phyloP scores from a whole-genome alignment of 495 filamentous ascomycete species.

The Gamarada debralockiae region DNA sequence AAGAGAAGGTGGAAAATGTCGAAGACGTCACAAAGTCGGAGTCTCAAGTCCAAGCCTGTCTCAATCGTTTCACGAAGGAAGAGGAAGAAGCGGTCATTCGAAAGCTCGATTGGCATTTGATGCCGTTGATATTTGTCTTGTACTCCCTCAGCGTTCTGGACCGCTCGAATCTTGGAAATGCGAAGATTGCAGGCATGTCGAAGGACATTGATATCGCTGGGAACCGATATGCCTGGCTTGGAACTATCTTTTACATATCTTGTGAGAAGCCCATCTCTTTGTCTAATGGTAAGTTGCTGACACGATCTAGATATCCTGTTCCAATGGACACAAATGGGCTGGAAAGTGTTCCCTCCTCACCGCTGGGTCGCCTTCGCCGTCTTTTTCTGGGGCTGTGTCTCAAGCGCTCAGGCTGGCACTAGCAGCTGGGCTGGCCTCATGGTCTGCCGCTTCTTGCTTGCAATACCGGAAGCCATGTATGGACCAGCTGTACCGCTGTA shows the following conservation, averaged over 20 bases:
- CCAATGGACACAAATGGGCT: conserved; percentile 8
- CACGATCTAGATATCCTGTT: conserved; percentile 8
- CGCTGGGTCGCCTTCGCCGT: conserved; percentile 2
- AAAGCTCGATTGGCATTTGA: too few species aligned
- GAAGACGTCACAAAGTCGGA: conserved; percentile 2
- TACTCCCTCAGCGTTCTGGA: conserved; percentile 39
- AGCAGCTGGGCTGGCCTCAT: conserved; percentile 62
- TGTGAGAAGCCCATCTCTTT: neutral
- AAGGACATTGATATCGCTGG: conserved; percentile 20
- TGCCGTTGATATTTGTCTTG: too few species aligned
- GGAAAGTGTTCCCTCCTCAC: conserved; percentile 7
- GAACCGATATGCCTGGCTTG: conserved; percentile 27
- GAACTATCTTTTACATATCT: conserved; percentile 32
- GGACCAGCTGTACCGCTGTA: conserved; percentile 69
- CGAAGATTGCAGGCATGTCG: conserved; percentile 25
- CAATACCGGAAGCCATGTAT: conserved; percentile 57
- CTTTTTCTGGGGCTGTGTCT: conserved; percentile 29
- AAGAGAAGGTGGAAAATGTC: conserved; percentile 5
- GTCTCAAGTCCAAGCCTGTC: neutral
- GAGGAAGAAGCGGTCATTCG: conserved; percentile 5
- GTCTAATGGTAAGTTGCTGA: neutral
- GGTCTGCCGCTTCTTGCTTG: conserved; percentile 53
- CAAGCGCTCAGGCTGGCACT: conserved; percentile 54
- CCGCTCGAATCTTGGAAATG: conserved; percentile 72
- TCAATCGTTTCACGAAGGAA: conserved; percentile 4